Percentiles rank a stretch among this genome's conserved stretches.
Evolutionary conservation across 768 basidiomycete species (phyloP).

Genomic region (Sporobolomyces pararoseus): DNA sequence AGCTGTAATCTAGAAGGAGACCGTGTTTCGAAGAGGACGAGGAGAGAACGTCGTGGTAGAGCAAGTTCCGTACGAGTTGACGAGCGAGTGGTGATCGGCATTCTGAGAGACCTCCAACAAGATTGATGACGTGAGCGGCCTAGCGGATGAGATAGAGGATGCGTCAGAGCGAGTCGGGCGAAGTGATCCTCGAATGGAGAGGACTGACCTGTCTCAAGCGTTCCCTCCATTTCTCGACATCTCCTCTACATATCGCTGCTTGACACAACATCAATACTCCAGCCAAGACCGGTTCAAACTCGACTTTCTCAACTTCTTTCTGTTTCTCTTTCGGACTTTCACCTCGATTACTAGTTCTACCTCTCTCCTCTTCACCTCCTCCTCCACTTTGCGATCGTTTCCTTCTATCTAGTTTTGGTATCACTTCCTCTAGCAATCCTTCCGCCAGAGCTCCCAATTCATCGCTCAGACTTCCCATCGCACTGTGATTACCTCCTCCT

Average conservation of each 20-base stretch:
- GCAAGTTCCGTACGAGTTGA: conserved; percentile 20
- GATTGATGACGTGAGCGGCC: conserved; percentile 10
- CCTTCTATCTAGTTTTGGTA: background rate
- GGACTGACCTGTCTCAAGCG: conserved; percentile 9
- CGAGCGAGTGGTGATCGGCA: conserved; percentile 15
- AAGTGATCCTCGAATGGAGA: background rate
- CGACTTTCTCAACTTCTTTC: background rate
- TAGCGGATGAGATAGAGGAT: background rate
- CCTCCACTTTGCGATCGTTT: background rate
- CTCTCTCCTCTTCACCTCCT: background rate
- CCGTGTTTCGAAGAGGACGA: conserved; percentile 22
- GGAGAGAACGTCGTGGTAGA: conserved; percentile 35
- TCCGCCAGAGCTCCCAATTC: conserved; percentile 15
- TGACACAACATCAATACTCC: conserved; percentile 24
- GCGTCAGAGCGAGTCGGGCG: background rate
- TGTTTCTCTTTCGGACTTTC: background rate
- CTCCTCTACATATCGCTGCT: conserved; percentile 25
- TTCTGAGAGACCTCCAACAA: background rate
- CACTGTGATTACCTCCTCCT: conserved; percentile 1
- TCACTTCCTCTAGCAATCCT: conserved; percentile 5
- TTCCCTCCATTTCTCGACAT: conserved; percentile 21
- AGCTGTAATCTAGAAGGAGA: conserved; percentile 15
- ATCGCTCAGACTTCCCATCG: conserved; percentile 26
- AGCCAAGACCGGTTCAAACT: conserved; percentile 22
- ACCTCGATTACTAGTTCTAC: background rate